A percentile compares a stretch with the other conserved stretches of the same genome.
These are phyloP conservation scores for Galerina sulciceps DNA, from an alignment of 768 basidiomycete genomes.

Conservation along the genomic window DNA sequence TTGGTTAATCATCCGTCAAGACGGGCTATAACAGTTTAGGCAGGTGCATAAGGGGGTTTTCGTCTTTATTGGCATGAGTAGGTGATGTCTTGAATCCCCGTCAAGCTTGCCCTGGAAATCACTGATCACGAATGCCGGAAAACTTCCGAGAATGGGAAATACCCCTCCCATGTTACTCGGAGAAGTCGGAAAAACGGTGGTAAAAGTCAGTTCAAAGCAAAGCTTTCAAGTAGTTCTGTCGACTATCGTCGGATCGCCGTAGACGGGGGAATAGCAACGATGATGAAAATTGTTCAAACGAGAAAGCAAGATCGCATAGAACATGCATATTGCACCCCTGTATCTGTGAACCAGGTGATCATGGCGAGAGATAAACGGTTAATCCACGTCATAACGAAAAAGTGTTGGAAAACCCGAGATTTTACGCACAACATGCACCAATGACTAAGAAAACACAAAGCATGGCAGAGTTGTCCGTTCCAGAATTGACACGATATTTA, in stretches of 20 bases:
- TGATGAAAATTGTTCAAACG: neutral
- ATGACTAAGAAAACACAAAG: too few species aligned
- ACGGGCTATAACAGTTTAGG: too few species aligned
- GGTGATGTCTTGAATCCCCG: neutral
- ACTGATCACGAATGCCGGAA: slow-evolving; percentile 7
- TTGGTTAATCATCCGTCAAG: neutral
- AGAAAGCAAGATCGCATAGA: too few species aligned
- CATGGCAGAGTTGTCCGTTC: too few species aligned
- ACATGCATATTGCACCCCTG: too few species aligned
- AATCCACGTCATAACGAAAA: too few species aligned
- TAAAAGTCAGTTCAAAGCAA: neutral
- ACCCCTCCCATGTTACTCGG: neutral
- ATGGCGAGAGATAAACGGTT: neutral
- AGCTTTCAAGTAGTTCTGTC: neutral
- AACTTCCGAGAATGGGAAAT: slow-evolving; percentile 13
- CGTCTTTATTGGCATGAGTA: neutral
- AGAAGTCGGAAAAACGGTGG: slow-evolving; percentile 10
- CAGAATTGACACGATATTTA: too few species aligned
- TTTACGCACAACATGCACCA: too few species aligned
- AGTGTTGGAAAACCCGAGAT: too few species aligned
- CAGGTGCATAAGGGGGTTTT: too few species aligned
- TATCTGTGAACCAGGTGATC: too few species aligned
- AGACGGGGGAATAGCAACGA: too few species aligned
- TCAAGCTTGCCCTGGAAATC: neutral
- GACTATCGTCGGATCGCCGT: neutral